Evolutionary conservation across 1,284 basidiomycete genomes (phyloP).

Genomic region (Ceratobasidium papillatum): DNA sequence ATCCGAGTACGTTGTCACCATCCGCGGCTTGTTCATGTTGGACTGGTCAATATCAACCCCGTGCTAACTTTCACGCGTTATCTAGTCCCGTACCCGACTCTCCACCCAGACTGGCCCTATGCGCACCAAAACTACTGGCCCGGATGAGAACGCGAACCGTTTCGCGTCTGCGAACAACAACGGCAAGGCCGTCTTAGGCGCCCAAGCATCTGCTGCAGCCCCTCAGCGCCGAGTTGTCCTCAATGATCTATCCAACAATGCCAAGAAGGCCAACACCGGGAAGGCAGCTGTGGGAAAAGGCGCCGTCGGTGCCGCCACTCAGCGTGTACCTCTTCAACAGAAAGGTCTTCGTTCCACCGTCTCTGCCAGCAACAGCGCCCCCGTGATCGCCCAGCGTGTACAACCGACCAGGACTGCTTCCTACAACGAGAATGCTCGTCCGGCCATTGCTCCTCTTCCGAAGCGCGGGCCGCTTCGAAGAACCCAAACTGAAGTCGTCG

Average conservation of each 20-base stretch:
- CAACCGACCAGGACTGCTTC: slow-evolving; percentile 4
- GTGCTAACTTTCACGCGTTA: background rate
- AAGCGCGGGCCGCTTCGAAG: slow-evolving; percentile 39
- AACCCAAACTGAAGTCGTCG: slow-evolving; percentile 22
- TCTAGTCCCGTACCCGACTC: slow-evolving; percentile 16
- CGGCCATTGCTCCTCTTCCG: slow-evolving; percentile 34
- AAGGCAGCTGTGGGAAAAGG: slow-evolving; percentile 9
- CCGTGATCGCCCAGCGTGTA: slow-evolving; percentile 18
- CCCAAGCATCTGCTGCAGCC: background rate
- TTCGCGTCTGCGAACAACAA: slow-evolving; percentile 4
- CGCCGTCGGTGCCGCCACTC: background rate
- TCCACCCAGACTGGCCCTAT: slow-evolving; percentile 20
- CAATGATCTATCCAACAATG: slow-evolving; percentile 37
- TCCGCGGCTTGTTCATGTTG: slow-evolving; percentile 8
- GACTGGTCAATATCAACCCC: background rate
- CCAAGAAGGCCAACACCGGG: slow-evolving; percentile 30
- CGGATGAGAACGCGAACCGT: slow-evolving; percentile 36
- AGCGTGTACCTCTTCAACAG: slow-evolving; percentile 32
- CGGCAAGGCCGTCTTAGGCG: slow-evolving; percentile 13
- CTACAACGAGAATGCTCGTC: slow-evolving; percentile 36
- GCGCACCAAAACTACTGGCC: slow-evolving; percentile 24
- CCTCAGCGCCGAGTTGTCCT: slow-evolving; percentile 24
- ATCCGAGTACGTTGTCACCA: slow-evolving; percentile 14
- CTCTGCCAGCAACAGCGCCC: slow-evolving; percentile 15
- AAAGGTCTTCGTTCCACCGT: slow-evolving; percentile 6